Base-by-base conservation (phyloP, 306 rosid species). In the Trifolium repens region DNA sequence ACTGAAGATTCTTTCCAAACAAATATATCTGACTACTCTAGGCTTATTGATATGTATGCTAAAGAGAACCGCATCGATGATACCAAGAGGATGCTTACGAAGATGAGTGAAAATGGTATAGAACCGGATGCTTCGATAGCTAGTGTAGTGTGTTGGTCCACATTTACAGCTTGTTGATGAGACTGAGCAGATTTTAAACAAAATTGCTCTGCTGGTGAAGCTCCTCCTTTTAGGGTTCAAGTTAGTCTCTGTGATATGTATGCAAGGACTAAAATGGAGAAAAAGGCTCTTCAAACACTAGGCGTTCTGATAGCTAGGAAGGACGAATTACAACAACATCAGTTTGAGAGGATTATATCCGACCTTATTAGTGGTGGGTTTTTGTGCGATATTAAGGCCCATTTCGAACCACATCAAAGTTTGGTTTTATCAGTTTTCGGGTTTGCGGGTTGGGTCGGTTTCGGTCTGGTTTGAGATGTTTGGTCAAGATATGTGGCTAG, bases 191-290 rank as follows among this genome's bases (percentile, higher is more conserved):
- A 60, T 94, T 52, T 40, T 92, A 71, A 88, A 78, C 17, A 92
- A 89, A 88, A 86, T 94, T 52, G 81, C 90, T 5, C 73, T 77
- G 82, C 96, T 5, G 97, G 96, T 9, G 92, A 90, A 72, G 83
- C 85, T 32, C 93, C 89, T 76, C 93, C 99, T 49, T n/a, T 89
- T 0, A 87, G 86, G 81, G 77, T 94, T 80, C 93, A 92, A 72
- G 87, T 90, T 69, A 85, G 90, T 77, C 96, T 94, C 13, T 89
- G 93, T 64, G 91, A 84, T 46, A 90, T 94, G 99, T 92, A 94
- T 78, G 87, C 91, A 2, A 85, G 79, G 79, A 81, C 83, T 69
- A 85, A 94, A 82, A 69, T 68, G 46, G 96, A 94, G 92, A 94
- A 85, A 76, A 92, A 94, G 78, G 90, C 91, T 7, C 87, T 94